phyloP scores from a whole-genome alignment of 257 asterid genomes.

The Ocimum tenuiflorum region DNA sequence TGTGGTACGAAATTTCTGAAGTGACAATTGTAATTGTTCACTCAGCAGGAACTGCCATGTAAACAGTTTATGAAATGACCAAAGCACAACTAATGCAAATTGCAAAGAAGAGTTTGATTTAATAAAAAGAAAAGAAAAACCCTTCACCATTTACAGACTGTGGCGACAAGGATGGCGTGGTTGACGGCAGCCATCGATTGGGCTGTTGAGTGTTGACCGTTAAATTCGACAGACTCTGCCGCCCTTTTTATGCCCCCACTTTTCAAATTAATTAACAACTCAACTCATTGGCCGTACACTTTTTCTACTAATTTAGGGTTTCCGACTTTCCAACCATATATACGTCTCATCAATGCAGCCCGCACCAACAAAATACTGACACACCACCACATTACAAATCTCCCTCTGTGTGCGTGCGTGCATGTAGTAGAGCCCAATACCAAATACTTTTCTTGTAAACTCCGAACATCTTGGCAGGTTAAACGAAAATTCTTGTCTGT shows the following conservation, averaged over 20 bases:
- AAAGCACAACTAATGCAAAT: too few species aligned
- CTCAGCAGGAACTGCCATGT: too few species aligned
- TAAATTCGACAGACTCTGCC: conserved; percentile 24
- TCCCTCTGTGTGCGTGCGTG: not conserved
- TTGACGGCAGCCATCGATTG: conserved; percentile 6
- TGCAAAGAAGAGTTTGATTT: too few species aligned
- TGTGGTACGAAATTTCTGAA: too few species aligned
- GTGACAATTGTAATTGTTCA: too few species aligned
- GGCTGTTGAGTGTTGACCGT: conserved; percentile 43
- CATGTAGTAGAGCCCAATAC: not conserved
- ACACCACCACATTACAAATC: not conserved
- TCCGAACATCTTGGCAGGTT: conserved; percentile 20
- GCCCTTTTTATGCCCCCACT: conserved; percentile 33
- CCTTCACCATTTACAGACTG: conserved; percentile 1
- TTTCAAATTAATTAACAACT: conserved; percentile 26
- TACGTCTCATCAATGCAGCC: not conserved
- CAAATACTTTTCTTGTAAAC: conserved; percentile 23
- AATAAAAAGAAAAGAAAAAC: not conserved
- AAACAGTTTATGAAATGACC: too few species aligned
- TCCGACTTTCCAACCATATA: not conserved
- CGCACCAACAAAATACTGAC: not conserved
- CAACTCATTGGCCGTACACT: not conserved
- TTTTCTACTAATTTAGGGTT: conserved; percentile 14
- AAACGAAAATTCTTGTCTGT: conserved; percentile 32
- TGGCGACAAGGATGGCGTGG: conserved; percentile 21